Conservation (phyloP, 495 filamentous ascomycete species). For the Annulohypoxylon bovei region DNA sequence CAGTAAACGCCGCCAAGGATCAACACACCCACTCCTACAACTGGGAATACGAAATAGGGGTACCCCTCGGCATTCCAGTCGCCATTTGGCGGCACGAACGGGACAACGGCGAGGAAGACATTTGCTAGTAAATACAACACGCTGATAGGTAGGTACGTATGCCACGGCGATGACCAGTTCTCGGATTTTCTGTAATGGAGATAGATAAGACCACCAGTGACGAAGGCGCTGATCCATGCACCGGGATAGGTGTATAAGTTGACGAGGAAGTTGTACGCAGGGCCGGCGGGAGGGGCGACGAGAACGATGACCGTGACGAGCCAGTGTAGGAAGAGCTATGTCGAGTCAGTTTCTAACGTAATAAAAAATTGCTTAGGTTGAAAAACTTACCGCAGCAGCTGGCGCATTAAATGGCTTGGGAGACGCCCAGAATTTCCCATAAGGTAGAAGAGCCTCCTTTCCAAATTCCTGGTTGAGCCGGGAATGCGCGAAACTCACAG, state of each 20-base stretch:
- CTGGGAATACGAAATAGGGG: conserved; percentile 62
- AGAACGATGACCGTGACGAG: conserved; percentile 58
- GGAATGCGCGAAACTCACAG: conserved; percentile 75
- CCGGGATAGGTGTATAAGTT: conserved; percentile 57
- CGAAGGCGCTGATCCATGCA: conserved; percentile 63
- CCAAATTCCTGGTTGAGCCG: conserved; percentile 73
- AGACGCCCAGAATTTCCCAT: conserved; percentile 69
- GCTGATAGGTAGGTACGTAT: conserved; percentile 54
- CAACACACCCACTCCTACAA: conserved; percentile 61
- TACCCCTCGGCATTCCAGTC: conserved; percentile 61
- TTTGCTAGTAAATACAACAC: conserved; percentile 59
- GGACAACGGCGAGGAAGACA: conserved; percentile 61
- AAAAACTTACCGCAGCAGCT: conserved; percentile 52
- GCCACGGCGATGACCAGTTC: conserved; percentile 56
- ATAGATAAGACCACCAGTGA: conserved; percentile 63
- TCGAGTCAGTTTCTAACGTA: conserved; percentile 4
- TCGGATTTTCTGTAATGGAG: conserved; percentile 54
- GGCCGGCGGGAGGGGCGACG: conserved; percentile 56
- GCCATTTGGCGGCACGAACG: conserved; percentile 61
- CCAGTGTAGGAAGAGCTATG: conserved; percentile 58
- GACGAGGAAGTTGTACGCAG: conserved; percentile 50
- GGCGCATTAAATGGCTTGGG: conserved; percentile 69
- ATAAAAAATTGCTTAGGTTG: neutral
- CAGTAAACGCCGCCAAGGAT: conserved; percentile 61
- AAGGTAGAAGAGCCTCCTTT: conserved; percentile 71